Evolutionary conservation across 805 yeast species (phyloP), one percentile per base, ranked within the genome.

Genomic region (Hanseniaspora lachancei): DNA sequence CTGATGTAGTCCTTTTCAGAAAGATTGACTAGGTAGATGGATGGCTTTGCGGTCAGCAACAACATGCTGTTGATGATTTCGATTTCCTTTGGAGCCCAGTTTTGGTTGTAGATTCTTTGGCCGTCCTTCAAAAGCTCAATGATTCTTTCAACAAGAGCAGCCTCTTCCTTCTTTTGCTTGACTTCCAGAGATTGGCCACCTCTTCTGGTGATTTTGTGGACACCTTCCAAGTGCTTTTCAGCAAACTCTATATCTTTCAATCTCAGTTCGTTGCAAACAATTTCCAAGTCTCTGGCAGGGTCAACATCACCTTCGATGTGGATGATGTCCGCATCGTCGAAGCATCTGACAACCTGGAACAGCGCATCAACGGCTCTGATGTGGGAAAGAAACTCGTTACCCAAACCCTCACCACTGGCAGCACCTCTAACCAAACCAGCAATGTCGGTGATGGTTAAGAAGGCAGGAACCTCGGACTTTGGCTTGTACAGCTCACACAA

Each of bases 391-490:
- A 93, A 93, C 60, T 95, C 95, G 71, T 93, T 93, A 68, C 98
- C 98, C 62, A 93, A 80, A 69, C 98, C 98, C 73, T 89, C 97
- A 71, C 97, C 97, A 55, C 86, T 84, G 58, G 88, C 81, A 40
- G 97, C 97, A 73, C 96, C 97, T 73, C 87, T 87, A 61, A 97
- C 91, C 69, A 93, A 77, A 71, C 98, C 98, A 58, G 98, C 98
- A 72, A 93, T 93, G 74, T 93, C 98, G 67, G 86, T 89, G 58
- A 93, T 81, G 57, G 97, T 91, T 71, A 91, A 81, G 68, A 77
- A 83, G 18, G 97, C 96, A 58, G 97, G 97, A 58, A 91, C 89
- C 68, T 81, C 81, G 63, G 85, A 78, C 65, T 87, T 85, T 58
- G 97, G 91, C 67, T 71, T 69, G 77, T 88, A 93, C 64, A 84